Evolutionary conservation across 2,329 filamentous ascomycete species (phyloP).

Genomic region (Coniosporium tulheliwenetii): DNA sequence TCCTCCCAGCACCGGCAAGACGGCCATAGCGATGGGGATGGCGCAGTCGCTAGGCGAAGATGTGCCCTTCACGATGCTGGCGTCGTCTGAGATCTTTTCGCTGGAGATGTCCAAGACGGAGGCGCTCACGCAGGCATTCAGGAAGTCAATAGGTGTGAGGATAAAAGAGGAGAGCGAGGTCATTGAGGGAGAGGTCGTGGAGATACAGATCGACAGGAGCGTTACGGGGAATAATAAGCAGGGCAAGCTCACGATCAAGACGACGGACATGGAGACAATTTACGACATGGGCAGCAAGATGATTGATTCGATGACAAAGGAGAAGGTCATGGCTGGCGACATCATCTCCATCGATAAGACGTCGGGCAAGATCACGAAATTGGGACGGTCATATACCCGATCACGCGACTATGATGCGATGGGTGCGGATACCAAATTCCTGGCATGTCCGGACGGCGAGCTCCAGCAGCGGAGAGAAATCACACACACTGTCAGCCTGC

Average conservation of each 20-base stretch:
- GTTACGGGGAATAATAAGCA: conserved; percentile 95
- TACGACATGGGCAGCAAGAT: conserved; percentile 99
- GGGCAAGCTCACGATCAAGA: conserved; percentile 98
- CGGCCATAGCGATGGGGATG: conserved; percentile 97
- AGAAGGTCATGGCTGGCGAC: conserved; percentile 96
- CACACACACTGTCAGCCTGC: conserved; percentile 87
- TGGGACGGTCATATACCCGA: conserved; percentile 85
- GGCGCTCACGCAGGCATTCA: conserved; percentile 94
- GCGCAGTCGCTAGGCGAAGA: conserved; percentile 87
- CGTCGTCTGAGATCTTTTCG: conserved; percentile 94
- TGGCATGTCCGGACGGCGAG: conserved; percentile 94
- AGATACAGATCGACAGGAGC: conserved; percentile 95
- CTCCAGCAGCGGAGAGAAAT: conserved; percentile 95
- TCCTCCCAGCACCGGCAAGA: conserved; percentile 94
- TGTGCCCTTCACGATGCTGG: conserved; percentile 90
- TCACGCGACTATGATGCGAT: conserved; percentile 98
- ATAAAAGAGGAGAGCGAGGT: conserved; percentile 99
- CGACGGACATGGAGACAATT: conserved; percentile 98
- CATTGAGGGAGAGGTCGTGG: conserved; percentile 96
- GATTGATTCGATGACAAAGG: conserved; percentile 99
- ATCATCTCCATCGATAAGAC: conserved; percentile 98
- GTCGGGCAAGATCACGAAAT: conserved; percentile 92
- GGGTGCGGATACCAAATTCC: conserved; percentile 95
- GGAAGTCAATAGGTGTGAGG: conserved; percentile 92
- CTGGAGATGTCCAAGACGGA: conserved; percentile 99